phyloP scores from a whole-genome alignment of 1,139 yeast genomes.

The Pichia kudriavzevii region DNA sequence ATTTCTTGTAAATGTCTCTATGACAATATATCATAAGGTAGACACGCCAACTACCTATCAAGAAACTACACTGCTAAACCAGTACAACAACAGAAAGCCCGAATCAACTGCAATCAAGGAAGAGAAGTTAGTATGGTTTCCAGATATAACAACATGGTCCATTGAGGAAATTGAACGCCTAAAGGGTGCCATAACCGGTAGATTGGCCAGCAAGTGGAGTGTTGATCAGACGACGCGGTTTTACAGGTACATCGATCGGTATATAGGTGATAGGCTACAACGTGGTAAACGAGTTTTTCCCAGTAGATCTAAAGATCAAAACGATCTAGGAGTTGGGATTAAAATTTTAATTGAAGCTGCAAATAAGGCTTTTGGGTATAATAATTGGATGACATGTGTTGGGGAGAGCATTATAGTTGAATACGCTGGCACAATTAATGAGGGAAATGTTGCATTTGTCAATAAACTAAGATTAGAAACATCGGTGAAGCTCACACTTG shows the following conservation, averaged over 20 bases:
- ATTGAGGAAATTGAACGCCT: constrained; percentile 19
- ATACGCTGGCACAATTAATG: constrained; percentile 23
- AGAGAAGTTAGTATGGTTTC: constrained; percentile 5
- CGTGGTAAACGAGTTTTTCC: neutral
- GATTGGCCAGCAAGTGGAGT: constrained; percentile 1
- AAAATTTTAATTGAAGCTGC: constrained; percentile 42
- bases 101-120: no score
- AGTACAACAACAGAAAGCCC: no score
- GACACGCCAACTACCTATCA: neutral
- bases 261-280: neutral
- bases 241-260: constrained; percentile 2
- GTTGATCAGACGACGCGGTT: constrained; percentile 1
- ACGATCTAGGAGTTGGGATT: constrained; percentile 15
- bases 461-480: constrained; percentile 21
- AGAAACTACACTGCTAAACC: neutral
- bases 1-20: no score
- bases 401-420: constrained; percentile 27
- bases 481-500: constrained; percentile 34
- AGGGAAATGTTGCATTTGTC: constrained; percentile 5
- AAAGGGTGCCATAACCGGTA: constrained; percentile 12
- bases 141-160: constrained; percentile 14
- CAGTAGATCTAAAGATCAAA: neutral
- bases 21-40: neutral
- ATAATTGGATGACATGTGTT: constrained; percentile 59
- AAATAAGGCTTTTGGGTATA: constrained; percentile 55